Base-by-base conservation (phyloP, 2,329 filamentous ascomycete genomes). In the Fusarium pininemorale region DNA sequence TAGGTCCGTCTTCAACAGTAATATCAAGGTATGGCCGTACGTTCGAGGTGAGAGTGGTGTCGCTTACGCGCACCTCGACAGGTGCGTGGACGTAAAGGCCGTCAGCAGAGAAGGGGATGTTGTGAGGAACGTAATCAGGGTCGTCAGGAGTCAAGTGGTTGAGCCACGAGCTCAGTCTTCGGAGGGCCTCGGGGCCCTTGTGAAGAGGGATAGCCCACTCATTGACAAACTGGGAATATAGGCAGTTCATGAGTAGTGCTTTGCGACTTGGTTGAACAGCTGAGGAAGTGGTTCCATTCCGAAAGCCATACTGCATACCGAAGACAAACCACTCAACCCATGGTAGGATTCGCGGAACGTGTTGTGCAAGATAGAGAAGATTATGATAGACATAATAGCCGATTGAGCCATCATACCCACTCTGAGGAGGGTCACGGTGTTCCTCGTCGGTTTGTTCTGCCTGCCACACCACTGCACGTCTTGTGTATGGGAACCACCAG, bases 221-320 rank as follows among this genome's bases (percentile, higher is more conserved):
- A 82, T 99, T 98, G 74, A 99, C 96, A 78, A 94, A 98, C 80
- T 99, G 96, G n/a, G 93, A 96, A 86, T 98, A 99, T 11, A 98
- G 89, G 79, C 96, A 99, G 85, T 99, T 96, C 93, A 99, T 96
- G 59, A 98, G 87, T 51, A 98, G 89, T 18, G 95, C 96, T 73
- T 92, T 86, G 68, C 93, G 90, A 72, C 93, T 93, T 28, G 92
- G 91, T 82, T 98, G 93, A 24, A 98, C 90, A 11, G 93, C 96
- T n/a, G 88, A 87, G 45, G 90, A 92, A 59, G 88, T 87, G 7
- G 87, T 88, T 56, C 90, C 91, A 69, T 94, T 89, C 39, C 86
- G 86, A 87, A 98, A 98, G 58, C 96, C 96, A 81, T 98, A 98
- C 82, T 98, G 95, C 93, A 98, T 94, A 77, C 95, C 95, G 78